Base-by-base conservation (phyloP, 345 rosid genomes). In the Citrus trifoliata region DNA sequence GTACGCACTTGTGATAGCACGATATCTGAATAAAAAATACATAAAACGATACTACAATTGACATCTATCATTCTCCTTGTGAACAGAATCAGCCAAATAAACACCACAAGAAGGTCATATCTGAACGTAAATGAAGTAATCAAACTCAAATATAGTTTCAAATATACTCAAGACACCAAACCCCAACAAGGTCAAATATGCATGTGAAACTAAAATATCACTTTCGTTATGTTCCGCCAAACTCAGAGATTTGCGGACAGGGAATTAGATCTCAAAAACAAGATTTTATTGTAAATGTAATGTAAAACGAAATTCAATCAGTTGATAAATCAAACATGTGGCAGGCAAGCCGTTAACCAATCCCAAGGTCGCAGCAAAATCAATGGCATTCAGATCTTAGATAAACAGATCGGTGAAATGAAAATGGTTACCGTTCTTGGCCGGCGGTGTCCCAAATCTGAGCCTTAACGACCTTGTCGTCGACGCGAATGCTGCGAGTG, bases 1-100 rank as follows among this genome's bases (percentile, higher is more conserved):
- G 86, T 89, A 89, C 37, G 93, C 93, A 42, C 93, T 89, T 2
- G 93, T 89, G 78, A 89, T 89, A 27, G 93, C 93, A 38, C 93
- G 89, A 73, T 89, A 89, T 70, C 93, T 89, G 61, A 35, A 8
- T 24, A 6, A 56, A 58, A n/a, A n/a, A 40, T 22, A 61, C 7
- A 3, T 6, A 60, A 25, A 16, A 74, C 27, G 35, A 61, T 55
- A 60, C 25, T 28, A 60, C 4, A 14, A 60, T 46, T 46, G 51
- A 46, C 14, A 46, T 46, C 51, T 46, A 13, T 13, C 51, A 3
- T 46, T 13, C 51, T 46, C 51, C 51, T 13, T 12, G 51, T 13
- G 18, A 46, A 46, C 18, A 46, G 1, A 46, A 46, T 46, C 51
- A 13, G 51, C 51, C 51, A 46, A 46, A 46, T 46, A 46, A 46